Evolutionary conservation across 805 yeast species (phyloP).

Genomic region (Wickerhamomyces alni): DNA sequence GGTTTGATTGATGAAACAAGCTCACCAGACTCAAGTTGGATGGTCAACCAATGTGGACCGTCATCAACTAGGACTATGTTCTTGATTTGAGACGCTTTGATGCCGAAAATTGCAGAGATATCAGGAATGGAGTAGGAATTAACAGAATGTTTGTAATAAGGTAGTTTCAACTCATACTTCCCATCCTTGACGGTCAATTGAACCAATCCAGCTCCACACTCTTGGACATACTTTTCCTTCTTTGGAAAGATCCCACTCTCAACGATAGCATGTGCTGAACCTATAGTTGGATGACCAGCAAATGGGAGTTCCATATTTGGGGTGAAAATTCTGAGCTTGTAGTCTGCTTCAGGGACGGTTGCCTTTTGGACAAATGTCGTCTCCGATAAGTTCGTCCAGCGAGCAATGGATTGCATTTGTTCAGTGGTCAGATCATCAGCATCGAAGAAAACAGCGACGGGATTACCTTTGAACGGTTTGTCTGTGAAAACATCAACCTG

Average conservation of each 20-base stretch:
- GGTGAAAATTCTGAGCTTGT: conserved; percentile 44
- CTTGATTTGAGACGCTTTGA: conserved; percentile 6
- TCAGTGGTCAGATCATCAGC: conserved; percentile 32
- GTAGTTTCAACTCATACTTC: conserved; percentile 25
- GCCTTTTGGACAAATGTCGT: conserved; percentile 46
- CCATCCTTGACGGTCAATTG: conserved; percentile 23
- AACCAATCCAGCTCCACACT: conserved; percentile 41
- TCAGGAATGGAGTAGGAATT: conserved; percentile 7
- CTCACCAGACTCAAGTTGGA: conserved; percentile 26
- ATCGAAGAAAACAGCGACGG: conserved; percentile 44
- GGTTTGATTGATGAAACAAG: conserved; percentile 29
- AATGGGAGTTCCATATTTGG: conserved; percentile 45
- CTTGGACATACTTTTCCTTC: conserved; percentile 30
- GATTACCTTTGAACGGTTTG: conserved; percentile 36
- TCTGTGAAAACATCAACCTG: conserved; percentile 32
- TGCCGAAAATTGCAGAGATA: conserved; percentile 10
- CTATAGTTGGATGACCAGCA: conserved; percentile 63
- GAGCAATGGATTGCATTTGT: conserved; percentile 42
- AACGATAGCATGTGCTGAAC: conserved; percentile 41
- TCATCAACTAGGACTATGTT: conserved; percentile 30
- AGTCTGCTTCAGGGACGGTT: conserved; percentile 34
- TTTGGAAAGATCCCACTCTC: conserved; percentile 29
- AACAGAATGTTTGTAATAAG: conserved; percentile 12
- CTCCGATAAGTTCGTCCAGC: conserved; percentile 59
- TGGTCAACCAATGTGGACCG: conserved; percentile 43